Evolutionary conservation across 805 yeast genomes (phyloP), one percentile per base, ranked within the genome.

Genomic region (Brettanomyces nanus): DNA sequence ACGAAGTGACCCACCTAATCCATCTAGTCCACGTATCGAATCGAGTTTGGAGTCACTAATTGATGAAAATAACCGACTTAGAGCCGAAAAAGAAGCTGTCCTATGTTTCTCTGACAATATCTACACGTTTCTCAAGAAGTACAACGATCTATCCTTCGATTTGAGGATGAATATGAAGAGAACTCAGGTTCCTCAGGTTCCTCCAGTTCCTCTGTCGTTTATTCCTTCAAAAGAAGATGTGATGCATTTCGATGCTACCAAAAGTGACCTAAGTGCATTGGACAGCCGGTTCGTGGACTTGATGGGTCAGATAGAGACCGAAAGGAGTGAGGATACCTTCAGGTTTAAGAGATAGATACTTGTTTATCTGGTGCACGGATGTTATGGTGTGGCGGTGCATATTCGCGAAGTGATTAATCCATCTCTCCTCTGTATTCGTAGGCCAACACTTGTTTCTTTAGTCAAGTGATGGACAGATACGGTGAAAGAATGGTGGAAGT

Each of bases 291-390:
- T 51, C 15, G 28, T 47, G 5, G 39, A 41, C 10, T 21, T 56
- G 6, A 28, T 56, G n/a, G 43, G 45, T 19, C 41, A 42, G 1
- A 37, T 54, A 15, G 42, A 41, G 13, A 17, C 33, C 6, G 52
- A 49, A 18, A 44, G 43, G 2, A 33, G 40, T 25, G 53, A 54
- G 11, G 59, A 56, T 39, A 56, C 59, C 0, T 56, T 56, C 39
- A 45, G 46, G 31, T 45, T 51, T 22, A 48, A 49, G 27, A 37
- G 30, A 28, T n/a, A n/a, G n/a, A n/a, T n/a, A n/a, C n/a, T n/a
- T n/a, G n/a, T n/a, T n/a, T n/a, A n/a, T n/a, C n/a, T n/a, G n/a
- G n/a, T n/a, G n/a, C n/a, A n/a, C n/a, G n/a, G n/a, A n/a, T n/a
- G n/a, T n/a, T n/a, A n/a, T n/a, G n/a, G n/a, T n/a, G n/a, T n/a